Evolutionary conservation across 148 eudicot genomes (phyloP).

Genomic region (Diospyros kaki): DNA sequence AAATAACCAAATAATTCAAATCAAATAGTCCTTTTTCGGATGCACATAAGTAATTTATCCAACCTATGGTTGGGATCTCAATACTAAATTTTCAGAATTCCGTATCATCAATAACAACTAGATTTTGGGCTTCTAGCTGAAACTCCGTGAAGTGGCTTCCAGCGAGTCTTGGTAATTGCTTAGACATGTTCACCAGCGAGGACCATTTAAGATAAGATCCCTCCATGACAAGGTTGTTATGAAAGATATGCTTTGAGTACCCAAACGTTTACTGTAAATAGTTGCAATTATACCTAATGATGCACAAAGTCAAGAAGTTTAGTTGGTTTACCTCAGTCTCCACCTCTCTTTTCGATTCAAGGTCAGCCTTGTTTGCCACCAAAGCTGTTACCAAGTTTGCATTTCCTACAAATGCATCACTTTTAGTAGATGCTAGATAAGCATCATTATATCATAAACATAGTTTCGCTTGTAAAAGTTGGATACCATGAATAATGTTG

Average conservation of each 20-base stretch:
- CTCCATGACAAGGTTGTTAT: background rate
- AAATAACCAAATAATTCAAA: background rate
- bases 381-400: constrained; percentile 19
- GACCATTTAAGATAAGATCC: background rate
- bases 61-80: background rate
- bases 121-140: background rate
- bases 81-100: background rate
- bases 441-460: background rate
- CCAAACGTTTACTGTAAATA: background rate
- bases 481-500: no score
- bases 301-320: background rate
- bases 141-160: background rate
- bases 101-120: background rate
- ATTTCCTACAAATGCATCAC: constrained; percentile 11
- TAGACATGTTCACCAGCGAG: background rate
- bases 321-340: constrained; percentile 19
- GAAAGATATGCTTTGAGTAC: background rate
- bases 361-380: constrained; percentile 27
- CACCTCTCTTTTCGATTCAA: constrained; percentile 24
- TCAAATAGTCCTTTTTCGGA: no score
- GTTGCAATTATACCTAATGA: background rate
- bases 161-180: background rate
- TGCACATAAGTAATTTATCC: background rate
- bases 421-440: background rate
- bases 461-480: no score